Evolutionary conservation across 2,329 filamentous ascomycete genomes (phyloP).

Genomic region (Fusarium subglutinans): DNA sequence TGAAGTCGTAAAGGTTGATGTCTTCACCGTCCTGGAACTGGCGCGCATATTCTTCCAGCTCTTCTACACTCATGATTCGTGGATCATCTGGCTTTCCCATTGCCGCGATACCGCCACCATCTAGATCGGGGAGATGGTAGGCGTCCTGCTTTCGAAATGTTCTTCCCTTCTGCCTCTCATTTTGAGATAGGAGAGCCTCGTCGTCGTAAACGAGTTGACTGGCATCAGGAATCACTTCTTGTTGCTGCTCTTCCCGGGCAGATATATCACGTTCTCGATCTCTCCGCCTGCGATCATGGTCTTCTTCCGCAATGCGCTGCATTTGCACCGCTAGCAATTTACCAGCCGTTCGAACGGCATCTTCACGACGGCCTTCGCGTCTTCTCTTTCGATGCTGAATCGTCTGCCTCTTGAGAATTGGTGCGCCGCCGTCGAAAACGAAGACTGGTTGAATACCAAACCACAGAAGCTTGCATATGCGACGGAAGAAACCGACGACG

Average conservation of each 20-base stretch:
- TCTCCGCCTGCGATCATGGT: slow-evolving; percentile 71
- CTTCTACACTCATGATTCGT: slow-evolving; percentile 94
- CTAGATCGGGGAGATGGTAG: slow-evolving; percentile 91
- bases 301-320: slow-evolving; percentile 88
- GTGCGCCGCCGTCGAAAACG: slow-evolving; percentile 96
- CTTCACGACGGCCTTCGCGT: slow-evolving; percentile 88
- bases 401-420: slow-evolving; percentile 88
- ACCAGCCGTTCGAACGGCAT: slow-evolving; percentile 90
- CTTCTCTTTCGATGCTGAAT: slow-evolving; percentile 81
- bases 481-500: slow-evolving; percentile 95
- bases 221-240: slow-evolving; percentile 73
- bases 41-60: slow-evolving; percentile 90
- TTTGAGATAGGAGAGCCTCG: slow-evolving; percentile 82
- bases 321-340: slow-evolving; percentile 94
- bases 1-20: slow-evolving; percentile 92
- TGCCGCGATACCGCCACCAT: slow-evolving; percentile 77
- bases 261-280: slow-evolving; percentile 57
- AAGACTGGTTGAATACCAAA: slow-evolving; percentile 97
- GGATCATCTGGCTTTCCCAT: slow-evolving; percentile 94
- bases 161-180: slow-evolving; percentile 77
- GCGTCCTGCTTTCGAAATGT: slow-evolving; percentile 92
- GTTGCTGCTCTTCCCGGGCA: slow-evolving; percentile 56
- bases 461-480: slow-evolving; percentile 97
- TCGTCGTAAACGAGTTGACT: slow-evolving; percentile 86
- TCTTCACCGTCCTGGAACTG: slow-evolving; percentile 95